Percentiles rank a stretch among this genome's conserved stretches.
These are phyloP conservation scores for Apostasia ramifera DNA, from an alignment of 106 monocot species.

Conservation along the genomic window DNA sequence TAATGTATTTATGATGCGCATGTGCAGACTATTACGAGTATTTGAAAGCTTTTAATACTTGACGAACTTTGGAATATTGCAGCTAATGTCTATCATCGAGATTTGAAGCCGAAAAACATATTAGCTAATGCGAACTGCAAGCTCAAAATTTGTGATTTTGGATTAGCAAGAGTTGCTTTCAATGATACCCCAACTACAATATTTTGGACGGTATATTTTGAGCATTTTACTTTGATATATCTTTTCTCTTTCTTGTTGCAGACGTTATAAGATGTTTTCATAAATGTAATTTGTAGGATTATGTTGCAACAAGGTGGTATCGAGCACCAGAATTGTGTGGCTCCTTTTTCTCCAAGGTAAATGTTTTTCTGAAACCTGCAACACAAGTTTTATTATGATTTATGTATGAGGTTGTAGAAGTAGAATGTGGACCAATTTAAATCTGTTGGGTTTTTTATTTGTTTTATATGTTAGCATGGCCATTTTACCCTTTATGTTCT, in stretches of 20 bases:
- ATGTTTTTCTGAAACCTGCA: not conserved
- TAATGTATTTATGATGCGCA: no score
- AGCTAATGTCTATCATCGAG: conserved; percentile 93
- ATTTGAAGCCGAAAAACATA: conserved; percentile 89
- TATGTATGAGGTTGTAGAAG: not conserved
- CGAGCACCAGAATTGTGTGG: conserved; percentile 91
- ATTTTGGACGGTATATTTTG: conserved; percentile 49
- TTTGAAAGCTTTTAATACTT: no score
- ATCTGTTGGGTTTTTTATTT: no score
- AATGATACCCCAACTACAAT: conserved; percentile 72
- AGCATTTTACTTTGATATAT: not conserved
- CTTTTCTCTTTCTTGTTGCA: not conserved
- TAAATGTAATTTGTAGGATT: conserved; percentile 41
- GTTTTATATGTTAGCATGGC: no score
- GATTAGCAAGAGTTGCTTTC: conserved; percentile 88
- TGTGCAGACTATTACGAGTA: no score
- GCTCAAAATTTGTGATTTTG: conserved; percentile 91
- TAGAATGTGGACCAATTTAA: not conserved
- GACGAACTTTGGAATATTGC: conserved; percentile 6
- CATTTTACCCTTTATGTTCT: no score
- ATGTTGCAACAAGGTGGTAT: conserved; percentile 97
- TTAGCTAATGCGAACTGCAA: conserved; percentile 92
- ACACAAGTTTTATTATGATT: conserved; percentile 1
- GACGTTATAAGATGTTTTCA: not conserved
- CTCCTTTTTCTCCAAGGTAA: conserved; percentile 84